These are phyloP conservation scores for Rhododendron ovatum DNA, from an alignment of 148 eudicot genomes.

Conservation along the genomic window DNA sequence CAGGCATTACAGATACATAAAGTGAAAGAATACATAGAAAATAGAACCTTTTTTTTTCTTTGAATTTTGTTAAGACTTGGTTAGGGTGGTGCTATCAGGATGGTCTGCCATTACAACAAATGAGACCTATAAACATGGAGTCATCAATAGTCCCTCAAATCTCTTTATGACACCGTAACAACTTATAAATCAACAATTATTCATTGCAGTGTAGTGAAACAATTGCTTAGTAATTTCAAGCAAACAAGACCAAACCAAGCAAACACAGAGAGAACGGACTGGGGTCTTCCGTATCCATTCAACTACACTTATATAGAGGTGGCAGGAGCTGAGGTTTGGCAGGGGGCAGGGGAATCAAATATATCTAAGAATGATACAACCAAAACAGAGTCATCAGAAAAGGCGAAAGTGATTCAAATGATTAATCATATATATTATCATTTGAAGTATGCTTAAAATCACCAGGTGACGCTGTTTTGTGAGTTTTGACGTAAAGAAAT, in stretches of 20 bases:
- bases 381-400: background rate
- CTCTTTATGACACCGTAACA: too few relatives aligned
- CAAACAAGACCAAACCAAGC: too few relatives aligned
- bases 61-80: too few relatives aligned
- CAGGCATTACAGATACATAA: background rate
- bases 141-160: too few relatives aligned
- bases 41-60: background rate
- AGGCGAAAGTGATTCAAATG: background rate
- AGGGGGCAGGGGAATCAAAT: background rate
- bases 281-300: background rate
- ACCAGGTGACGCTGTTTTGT: background rate
- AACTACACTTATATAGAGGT: background rate
- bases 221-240: too few relatives aligned
- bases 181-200: too few relatives aligned
- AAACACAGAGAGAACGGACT: too few relatives aligned
- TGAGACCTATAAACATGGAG: too few relatives aligned
- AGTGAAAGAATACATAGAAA: background rate
- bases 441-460: background rate
- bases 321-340: background rate
- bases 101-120: too few relatives aligned
- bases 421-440: background rate
- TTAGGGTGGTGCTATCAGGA: too few relatives aligned
- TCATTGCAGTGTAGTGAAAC: too few relatives aligned
- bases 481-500: background rate
- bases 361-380: background rate